Evolutionary conservation across 2,329 filamentous ascomycete genomes (phyloP).

Genomic region (Aspergillus ochraceoroseus): DNA sequence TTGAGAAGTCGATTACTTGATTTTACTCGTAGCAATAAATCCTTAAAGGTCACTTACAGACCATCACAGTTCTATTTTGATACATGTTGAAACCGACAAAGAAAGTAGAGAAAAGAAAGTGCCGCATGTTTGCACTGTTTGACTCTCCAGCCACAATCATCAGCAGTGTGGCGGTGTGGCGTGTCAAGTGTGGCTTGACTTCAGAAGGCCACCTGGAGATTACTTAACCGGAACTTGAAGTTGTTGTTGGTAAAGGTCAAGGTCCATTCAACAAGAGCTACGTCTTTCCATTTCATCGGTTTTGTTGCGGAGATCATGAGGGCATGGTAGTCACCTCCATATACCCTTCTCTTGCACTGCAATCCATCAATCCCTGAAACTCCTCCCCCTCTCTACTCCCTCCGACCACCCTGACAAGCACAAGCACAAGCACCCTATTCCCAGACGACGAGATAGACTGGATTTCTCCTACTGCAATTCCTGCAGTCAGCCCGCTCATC

Average conservation of each 20-base stretch:
- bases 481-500: constrained; percentile 33
- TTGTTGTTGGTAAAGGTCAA: constrained; percentile 19
- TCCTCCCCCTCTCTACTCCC: constrained; percentile 22
- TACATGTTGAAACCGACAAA: no score
- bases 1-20: no score
- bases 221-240: constrained; percentile 13
- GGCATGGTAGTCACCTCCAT: constrained; percentile 27
- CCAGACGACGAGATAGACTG: constrained; percentile 14
- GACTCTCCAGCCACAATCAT: constrained; percentile 19
- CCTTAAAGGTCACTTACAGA: no score
- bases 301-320: constrained; percentile 28
- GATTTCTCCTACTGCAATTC: constrained; percentile 27
- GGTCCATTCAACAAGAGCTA: no score
- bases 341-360: constrained; percentile 22
- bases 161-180: constrained; percentile 10
- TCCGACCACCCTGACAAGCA: constrained; percentile 22
- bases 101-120: no score
- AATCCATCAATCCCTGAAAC: constrained; percentile 13
- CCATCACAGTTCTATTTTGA: no score
- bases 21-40: no score
- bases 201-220: constrained; percentile 42
- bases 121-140: constrained; percentile 42
- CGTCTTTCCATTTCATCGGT: constrained; percentile 14
- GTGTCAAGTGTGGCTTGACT: constrained; percentile 20
- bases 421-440: constrained; percentile 8